Conservation (phyloP, 208 protist species). For the Angomonas desouzai region DNA sequence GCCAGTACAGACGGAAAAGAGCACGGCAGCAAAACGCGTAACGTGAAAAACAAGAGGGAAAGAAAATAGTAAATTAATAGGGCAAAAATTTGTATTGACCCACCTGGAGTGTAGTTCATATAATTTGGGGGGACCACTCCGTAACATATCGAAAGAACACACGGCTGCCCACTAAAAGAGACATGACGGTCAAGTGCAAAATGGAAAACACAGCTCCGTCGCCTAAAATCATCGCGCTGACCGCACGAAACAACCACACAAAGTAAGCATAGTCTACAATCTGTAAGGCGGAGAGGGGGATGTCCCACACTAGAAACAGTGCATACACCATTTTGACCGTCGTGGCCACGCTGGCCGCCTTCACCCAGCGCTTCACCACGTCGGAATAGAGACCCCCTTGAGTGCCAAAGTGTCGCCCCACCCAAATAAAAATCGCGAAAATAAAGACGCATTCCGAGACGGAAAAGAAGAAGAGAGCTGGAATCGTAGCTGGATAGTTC, state of each 20-base stretch:
- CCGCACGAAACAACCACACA: constrained; percentile 60
- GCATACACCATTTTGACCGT: constrained; percentile 56
- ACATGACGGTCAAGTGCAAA: constrained; percentile 26
- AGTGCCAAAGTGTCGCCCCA: constrained; percentile 33
- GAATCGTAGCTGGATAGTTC: constrained; percentile 45
- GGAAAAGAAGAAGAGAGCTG: constrained; percentile 53
- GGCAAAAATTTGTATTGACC: no score
- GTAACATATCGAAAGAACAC: constrained; percentile 60
- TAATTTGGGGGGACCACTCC: constrained; percentile 37
- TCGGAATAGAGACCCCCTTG: constrained; percentile 27
- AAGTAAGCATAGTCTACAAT: constrained; percentile 70
- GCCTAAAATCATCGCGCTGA: constrained; percentile 27
- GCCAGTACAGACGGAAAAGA: no score
- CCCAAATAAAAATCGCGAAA: constrained; percentile 40
- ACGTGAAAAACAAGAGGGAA: no score
- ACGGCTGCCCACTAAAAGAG: constrained; percentile 30
- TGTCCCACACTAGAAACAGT: constrained; percentile 78
- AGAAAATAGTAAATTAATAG: no score
- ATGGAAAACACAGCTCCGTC: constrained; percentile 13
- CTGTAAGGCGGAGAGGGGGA: constrained; percentile 51
- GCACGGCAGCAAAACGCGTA: no score
- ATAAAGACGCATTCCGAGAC: constrained; percentile 58
- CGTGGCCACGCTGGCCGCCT: constrained; percentile 46
- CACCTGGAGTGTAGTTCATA: no score
- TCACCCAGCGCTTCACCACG: constrained; percentile 42